phyloP scores from a whole-genome alignment of 192 early-diverging fungal species.

The Gaertneriomyces semiglobifer region DNA sequence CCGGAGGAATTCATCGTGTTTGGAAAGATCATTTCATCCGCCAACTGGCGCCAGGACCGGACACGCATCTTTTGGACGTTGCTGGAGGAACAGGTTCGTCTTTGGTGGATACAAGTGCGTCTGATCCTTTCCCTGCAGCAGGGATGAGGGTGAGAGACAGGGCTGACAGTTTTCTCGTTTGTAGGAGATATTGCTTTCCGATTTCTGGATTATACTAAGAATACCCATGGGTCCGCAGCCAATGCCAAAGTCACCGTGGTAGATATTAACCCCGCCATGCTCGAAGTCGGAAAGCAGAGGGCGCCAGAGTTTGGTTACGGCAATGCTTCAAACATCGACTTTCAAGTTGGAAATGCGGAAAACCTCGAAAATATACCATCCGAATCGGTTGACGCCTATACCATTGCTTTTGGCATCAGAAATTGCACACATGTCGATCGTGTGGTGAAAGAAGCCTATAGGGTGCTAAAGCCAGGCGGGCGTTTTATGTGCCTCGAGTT shows the following conservation, averaged over 20 bases:
- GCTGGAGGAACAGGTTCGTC: conserved; percentile 88
- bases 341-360: conserved; percentile 89
- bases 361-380: conserved; percentile 68
- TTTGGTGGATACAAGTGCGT: neutral
- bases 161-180: neutral
- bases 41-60: conserved; percentile 72
- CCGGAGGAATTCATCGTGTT: conserved; percentile 84
- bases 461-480: conserved; percentile 93
- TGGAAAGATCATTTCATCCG: conserved; percentile 97
- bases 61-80: conserved; percentile 87
- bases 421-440: conserved; percentile 92
- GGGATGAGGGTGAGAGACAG: neutral
- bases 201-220: conserved; percentile 81
- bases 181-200: conserved; percentile 91
- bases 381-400: conserved; percentile 84
- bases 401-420: conserved; percentile 97
- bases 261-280: conserved; percentile 97
- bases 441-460: conserved; percentile 84
- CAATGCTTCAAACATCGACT: conserved; percentile 40
- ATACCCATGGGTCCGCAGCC: conserved; percentile 45
- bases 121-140: too few relatives aligned
- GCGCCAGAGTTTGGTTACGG: conserved; percentile 36
- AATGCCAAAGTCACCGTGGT: conserved; percentile 76
- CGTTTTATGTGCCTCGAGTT: conserved; percentile 97
- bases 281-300: conserved; percentile 79